Conservation (phyloP, 148 eudicot species). For the Oxyria digyna region DNA sequence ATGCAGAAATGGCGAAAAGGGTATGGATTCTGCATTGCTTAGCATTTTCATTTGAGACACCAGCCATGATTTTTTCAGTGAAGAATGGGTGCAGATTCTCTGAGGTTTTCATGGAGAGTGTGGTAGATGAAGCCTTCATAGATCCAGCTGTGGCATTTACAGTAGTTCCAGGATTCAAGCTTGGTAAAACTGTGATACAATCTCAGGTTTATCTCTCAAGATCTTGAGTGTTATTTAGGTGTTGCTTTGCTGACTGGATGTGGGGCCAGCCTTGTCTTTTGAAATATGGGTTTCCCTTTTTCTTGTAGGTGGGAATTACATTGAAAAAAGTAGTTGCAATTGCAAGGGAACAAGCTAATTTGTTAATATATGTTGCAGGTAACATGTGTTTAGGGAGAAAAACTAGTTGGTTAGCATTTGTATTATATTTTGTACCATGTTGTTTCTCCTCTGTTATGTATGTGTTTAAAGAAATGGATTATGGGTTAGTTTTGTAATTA, state of each 20-base stretch:
- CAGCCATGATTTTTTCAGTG: conserved; percentile 56
- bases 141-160: conserved; percentile 54
- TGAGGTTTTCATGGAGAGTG: conserved; percentile 85
- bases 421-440: conserved; percentile 5
- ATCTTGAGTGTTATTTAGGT: conserved; percentile 5
- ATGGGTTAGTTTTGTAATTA: not conserved
- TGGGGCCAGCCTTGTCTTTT: conserved; percentile 4
- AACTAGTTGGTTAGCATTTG: not conserved
- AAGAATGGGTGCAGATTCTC: conserved; percentile 45
- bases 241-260: conserved; percentile 1
- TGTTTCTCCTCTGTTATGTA: not conserved
- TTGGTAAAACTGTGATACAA: conserved; percentile 61
- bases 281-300: not conserved
- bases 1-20: conserved; percentile 64
- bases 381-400: not conserved
- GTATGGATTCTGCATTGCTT: conserved; percentile 77
- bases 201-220: conserved; percentile 65
- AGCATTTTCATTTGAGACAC: conserved; percentile 50
- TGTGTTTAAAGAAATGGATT: not conserved
- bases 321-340: not conserved
- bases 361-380: conserved; percentile 6
- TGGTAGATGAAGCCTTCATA: conserved; percentile 57
- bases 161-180: conserved; percentile 84
- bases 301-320: not conserved
- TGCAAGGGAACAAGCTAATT: conserved; percentile 1